Conservation (phyloP, 2,329 filamentous ascomycete species). For the Pseudogymnoascus sp. region DNA sequence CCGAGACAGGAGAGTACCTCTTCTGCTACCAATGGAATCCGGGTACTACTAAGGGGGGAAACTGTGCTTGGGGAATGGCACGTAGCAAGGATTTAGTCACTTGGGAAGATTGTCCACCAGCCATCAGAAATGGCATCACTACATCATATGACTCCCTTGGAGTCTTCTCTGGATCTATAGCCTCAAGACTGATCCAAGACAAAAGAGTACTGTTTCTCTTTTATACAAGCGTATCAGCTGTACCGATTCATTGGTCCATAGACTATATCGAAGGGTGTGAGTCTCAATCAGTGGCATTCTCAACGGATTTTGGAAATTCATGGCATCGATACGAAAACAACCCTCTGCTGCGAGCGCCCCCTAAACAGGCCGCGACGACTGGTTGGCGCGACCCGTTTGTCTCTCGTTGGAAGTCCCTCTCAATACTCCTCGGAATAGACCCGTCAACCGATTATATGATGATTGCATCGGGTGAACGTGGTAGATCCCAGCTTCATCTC, state of each 20-base stretch:
- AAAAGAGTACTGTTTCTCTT: constrained; percentile 18
- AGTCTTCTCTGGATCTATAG: constrained; percentile 20
- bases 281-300: constrained; percentile 20
- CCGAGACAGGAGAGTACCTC: background rate
- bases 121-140: constrained; percentile 9
- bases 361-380: constrained; percentile 14
- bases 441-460: constrained; percentile 18
- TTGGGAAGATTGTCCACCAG: background rate
- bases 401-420: constrained; percentile 17
- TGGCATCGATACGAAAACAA: constrained; percentile 18
- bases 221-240: constrained; percentile 19
- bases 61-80: background rate
- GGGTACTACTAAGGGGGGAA: background rate
- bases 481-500: constrained; percentile 16
- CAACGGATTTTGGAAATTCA: constrained; percentile 19
- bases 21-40: background rate
- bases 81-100: background rate
- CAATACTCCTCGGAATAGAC: constrained; percentile 11
- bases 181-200: constrained; percentile 16
- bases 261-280: constrained; percentile 20
- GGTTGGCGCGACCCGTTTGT: constrained; percentile 23
- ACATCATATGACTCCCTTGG: constrained; percentile 19
- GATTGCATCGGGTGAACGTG: constrained; percentile 17
- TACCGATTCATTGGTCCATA: constrained; percentile 21
- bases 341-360: constrained; percentile 17